Percentiles rank a stretch among this genome's conserved stretches.
Conservation (phyloP, 495 filamentous ascomycete species). For the Pseudomonodictys pantanalensis region DNA sequence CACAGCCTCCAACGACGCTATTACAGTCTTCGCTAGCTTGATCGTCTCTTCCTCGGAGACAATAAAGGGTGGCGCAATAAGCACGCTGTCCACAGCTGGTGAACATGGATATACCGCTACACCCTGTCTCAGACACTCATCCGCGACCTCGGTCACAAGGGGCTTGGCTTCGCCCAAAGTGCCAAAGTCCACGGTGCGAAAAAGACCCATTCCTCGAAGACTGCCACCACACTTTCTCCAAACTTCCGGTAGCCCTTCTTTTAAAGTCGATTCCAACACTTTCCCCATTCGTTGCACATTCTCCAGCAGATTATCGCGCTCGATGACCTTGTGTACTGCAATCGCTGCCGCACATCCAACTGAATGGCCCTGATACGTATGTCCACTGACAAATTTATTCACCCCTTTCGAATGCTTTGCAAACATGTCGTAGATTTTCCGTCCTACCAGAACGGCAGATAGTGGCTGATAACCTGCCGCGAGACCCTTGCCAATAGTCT, state of each 20-base stretch:
- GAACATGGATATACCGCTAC: slow-evolving; percentile 46
- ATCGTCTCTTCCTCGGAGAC: slow-evolving; percentile 37
- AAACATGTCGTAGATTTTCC: slow-evolving; percentile 40
- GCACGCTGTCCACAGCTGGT: slow-evolving; percentile 66
- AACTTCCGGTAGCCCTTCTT: slow-evolving; percentile 46
- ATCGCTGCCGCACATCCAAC: slow-evolving; percentile 56
- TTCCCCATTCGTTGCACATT: slow-evolving; percentile 50
- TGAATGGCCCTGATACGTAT: slow-evolving; percentile 61
- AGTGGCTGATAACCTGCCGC: slow-evolving; percentile 46
- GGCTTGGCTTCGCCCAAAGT: neutral
- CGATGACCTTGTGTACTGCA: slow-evolving; percentile 53
- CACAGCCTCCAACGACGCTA: too few species aligned
- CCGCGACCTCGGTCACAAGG: slow-evolving; percentile 50
- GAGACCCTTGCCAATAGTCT: slow-evolving; percentile 46
- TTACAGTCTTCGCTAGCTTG: too few species aligned
- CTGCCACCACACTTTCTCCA: slow-evolving; percentile 55
- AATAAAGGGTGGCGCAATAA: slow-evolving; percentile 72
- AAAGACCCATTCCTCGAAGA: slow-evolving; percentile 63
- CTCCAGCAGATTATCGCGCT: slow-evolving; percentile 48
- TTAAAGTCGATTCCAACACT: slow-evolving; percentile 36
- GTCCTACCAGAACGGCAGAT: slow-evolving; percentile 40
- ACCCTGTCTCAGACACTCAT: slow-evolving; percentile 47
- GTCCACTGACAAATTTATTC: slow-evolving; percentile 52
- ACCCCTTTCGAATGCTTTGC: slow-evolving; percentile 33
- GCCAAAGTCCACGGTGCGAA: slow-evolving; percentile 62